A percentile compares a stretch with the other conserved stretches of the same genome.
phyloP scores from a whole-genome alignment of 805 yeast species.

The Candida easanensis region DNA sequence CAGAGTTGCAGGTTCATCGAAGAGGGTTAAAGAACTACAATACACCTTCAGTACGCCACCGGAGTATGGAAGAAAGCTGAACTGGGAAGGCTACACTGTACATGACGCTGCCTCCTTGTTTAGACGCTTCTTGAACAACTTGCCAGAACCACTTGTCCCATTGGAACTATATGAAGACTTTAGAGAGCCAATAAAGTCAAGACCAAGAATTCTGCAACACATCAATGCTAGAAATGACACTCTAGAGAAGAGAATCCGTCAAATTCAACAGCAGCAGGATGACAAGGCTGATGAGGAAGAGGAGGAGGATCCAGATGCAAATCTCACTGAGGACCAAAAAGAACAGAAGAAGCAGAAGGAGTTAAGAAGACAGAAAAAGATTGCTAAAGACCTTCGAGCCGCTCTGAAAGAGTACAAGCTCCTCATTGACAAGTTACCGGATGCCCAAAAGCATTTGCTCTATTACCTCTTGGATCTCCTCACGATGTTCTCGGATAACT shows the following conservation, averaged over 20 bases:
- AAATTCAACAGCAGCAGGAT: conserved; percentile 22
- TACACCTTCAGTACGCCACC: conserved; percentile 84
- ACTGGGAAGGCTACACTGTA: conserved; percentile 91
- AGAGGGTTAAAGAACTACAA: conserved; percentile 84
- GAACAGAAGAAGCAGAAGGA: conserved; percentile 31
- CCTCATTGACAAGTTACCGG: conserved; percentile 68
- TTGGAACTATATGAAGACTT: conserved; percentile 70
- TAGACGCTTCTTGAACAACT: conserved; percentile 78
- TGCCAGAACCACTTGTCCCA: conserved; percentile 93
- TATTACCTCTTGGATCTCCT: conserved; percentile 85
- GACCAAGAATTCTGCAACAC: conserved; percentile 65
- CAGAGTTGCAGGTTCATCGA: conserved; percentile 87
- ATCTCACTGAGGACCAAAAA: conserved; percentile 24
- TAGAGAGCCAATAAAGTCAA: conserved; percentile 66
- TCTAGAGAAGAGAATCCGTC: conserved; percentile 34
- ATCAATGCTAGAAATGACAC: conserved; percentile 55
- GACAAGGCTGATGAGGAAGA: conserved; percentile 6
- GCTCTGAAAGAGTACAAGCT: conserved; percentile 70
- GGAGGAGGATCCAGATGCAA: conserved; percentile 14
- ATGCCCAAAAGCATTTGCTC: conserved; percentile 74
- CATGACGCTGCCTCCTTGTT: conserved; percentile 95
- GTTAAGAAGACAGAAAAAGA: conserved; percentile 46
- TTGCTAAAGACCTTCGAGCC: conserved; percentile 60
- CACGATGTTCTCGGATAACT: conserved; percentile 77
- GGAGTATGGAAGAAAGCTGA: conserved; percentile 76